Base-by-base conservation (phyloP, 2,329 filamentous ascomycete species). In the Aureobasidium subglaciale region DNA sequence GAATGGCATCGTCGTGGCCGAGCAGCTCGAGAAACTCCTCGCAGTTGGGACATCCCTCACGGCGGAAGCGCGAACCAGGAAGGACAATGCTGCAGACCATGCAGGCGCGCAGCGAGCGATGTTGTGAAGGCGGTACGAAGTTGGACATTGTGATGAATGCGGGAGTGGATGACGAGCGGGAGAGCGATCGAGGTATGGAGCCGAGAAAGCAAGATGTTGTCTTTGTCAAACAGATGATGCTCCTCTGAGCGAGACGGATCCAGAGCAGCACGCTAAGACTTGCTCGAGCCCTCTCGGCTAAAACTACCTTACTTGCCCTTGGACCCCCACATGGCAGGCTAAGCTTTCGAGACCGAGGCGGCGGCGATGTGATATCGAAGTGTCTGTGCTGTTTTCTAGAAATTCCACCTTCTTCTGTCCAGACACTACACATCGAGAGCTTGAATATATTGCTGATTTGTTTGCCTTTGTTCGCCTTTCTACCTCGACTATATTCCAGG, bases 41-140 rank as follows among this genome's bases (percentile, higher is more conserved):
- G 80, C 93, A 99, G 78, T 99, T 99, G 59, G 93, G 93, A 69
- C 93, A 99, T 63, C 93, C 93, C 68, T 88, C 80, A 65, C 84
- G 82, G 65, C 85, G 80, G 79, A 99, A 99, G 71, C 88, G 86
- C 87, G 92, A 68, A 29, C 60, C 43, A 34, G 88, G 86, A 78
- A 92, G 90, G 62, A 97, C 89, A 68, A 97, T 87, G 55, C 90
- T 92, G 82, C 93, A 99, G 64, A 97, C 90, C 90, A 99, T 96
- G 79, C 93, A 99, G 67, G 93, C 93, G 73, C 93, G 91, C 63
- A 95, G 82, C 70, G 88, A 85, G 73, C 91, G 88, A 75, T 87
- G 84, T 73, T 93, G 88, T 69, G 78, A 80, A 6, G 87, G 80
- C 15, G 87, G 75, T 59, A 90, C 85, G 70, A 83, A 90, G 70